Conservation (phyloP, 169 alveolate species). For the Plasmodium cynomolgi region DNA sequence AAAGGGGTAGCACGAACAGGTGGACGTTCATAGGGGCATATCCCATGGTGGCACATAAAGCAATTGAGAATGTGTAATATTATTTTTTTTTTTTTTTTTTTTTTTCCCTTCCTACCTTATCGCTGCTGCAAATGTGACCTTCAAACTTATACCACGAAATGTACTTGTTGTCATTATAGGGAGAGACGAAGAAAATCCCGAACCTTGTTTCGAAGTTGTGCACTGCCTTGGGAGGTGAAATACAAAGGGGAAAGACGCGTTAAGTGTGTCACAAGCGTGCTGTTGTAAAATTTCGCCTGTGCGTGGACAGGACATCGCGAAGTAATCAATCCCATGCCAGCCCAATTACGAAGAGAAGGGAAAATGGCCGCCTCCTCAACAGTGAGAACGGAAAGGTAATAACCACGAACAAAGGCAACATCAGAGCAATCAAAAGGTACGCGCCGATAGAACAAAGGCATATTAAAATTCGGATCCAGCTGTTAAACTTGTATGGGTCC, state of each 20-base stretch:
- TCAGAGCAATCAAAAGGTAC: slow-evolving; percentile 45
- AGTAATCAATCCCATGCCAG: neutral
- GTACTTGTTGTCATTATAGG: slow-evolving; percentile 34
- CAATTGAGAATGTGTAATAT: neutral
- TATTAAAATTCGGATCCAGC: slow-evolving; percentile 64
- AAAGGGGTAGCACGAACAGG: neutral
- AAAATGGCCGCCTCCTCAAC: neutral
- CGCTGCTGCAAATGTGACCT: slow-evolving; percentile 11
- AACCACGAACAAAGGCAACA: slow-evolving; percentile 60
- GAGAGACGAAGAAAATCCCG: slow-evolving; percentile 45
- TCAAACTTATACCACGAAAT: slow-evolving; percentile 58
- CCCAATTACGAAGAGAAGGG: neutral
- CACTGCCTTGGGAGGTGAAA: neutral
- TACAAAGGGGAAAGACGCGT: neutral
- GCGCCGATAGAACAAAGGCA: slow-evolving; percentile 51
- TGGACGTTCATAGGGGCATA: slow-evolving; percentile 6
- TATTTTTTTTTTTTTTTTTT: neutral
- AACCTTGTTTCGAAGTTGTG: slow-evolving; percentile 16
- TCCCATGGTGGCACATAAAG: neutral
- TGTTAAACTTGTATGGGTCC: slow-evolving; percentile 72
- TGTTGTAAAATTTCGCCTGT: neutral
- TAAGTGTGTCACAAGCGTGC: neutral
- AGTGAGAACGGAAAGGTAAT: neutral
- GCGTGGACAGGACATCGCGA: neutral
- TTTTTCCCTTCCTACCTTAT: neutral